Base-by-base conservation (phyloP, 257 asterid species). In the Nicotiana attenuata region DNA sequence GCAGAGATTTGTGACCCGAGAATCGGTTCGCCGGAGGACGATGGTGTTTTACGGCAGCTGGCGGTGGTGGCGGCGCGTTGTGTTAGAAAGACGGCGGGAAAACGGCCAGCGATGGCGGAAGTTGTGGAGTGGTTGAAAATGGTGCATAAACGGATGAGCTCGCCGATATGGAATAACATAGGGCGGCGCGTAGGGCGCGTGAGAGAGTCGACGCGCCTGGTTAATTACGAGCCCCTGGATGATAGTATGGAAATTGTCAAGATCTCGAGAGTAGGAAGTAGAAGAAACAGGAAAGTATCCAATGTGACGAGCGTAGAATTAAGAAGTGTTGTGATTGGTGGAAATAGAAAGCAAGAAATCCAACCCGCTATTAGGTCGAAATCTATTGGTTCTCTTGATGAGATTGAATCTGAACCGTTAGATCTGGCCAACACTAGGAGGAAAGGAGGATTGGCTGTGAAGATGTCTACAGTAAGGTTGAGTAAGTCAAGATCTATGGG, bases 61-160 rank as follows among this genome's bases (percentile, higher is more conserved):
- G 93, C 92, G 0, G 78, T 85, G 33, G 9, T 92, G 76, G 97
- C 98, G n/a, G 92, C 89, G 17, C 84, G 89, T 65, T 95, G 98
- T 45, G 98, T 93, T 60, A 86, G 93, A 26, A 55, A 90, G 7
- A 55, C 82, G 53, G 91, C 91, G 4, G 90, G 45, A 57, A 92
- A 82, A 84, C 86, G 98, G 87, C 98, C 98, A 86, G 88, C 77
- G 64, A 95, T 95, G 98, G 90, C 84, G 85, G 98, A 93, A 84
- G 98, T 89, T 85, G 78, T 83, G 86, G 94, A 88, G 59, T 78
- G 89, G 17, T 57, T 95, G 82, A 92, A 92, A 45, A 11, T 56
- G 1, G 93, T 87, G 55, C 82, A 85, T 81, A 84, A 83, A 19
- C 82, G 92, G 20, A 81, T 88, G 76, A 93, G 81, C 4, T 76